Base-by-base conservation (phyloP, 345 rosid species). In the Pugionium cornutum region DNA sequence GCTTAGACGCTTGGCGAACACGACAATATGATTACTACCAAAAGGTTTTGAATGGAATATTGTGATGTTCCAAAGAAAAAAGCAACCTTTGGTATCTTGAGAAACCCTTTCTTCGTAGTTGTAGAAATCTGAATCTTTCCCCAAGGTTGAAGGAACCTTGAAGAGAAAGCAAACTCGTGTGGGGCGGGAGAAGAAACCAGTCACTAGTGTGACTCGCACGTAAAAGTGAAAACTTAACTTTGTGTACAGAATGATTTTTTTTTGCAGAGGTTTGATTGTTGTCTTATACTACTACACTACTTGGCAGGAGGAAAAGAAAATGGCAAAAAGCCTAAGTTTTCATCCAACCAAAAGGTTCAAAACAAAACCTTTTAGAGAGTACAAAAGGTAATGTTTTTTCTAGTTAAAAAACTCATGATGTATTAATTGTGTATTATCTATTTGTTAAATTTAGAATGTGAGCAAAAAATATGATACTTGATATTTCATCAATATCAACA, bases 1-100 rank as follows among this genome's bases (percentile, higher is more conserved):
- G 97, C 80, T 76, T 95, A 81, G 99, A 95, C 83, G 99, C 99
- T 28, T 95, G 99, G 99, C 80, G 99, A 69, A 91, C 97, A 18
- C 83, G 99, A 45, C 99, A 95, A 41, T 95, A 95, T 53, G 99
- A 95, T 76, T 95, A 95, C 76, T 95, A 95, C 77, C 99, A 95
- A 76, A 84, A 84, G 70, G 97, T 95, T 43, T 77, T 95, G 77
- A 95, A 95, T 79, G 99, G 99, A 65, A 95, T 95, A 70, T 77
- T 95, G 78, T 91, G 89, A 89, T 72, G 52, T 56, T 34, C 59
- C 75, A 47, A 18, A 18, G 18, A 36, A 34, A n/a, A n/a, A 69
- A 59, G 2, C 68, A 44, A 37, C 68, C 34, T 46, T 10, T 5
- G 75, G 36, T 42, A 37, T 40, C 48, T 71, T 40, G 69, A 48